phyloP scores from a whole-genome alignment of 768 basidiomycete species.

The Lactarius sanguifluus region DNA sequence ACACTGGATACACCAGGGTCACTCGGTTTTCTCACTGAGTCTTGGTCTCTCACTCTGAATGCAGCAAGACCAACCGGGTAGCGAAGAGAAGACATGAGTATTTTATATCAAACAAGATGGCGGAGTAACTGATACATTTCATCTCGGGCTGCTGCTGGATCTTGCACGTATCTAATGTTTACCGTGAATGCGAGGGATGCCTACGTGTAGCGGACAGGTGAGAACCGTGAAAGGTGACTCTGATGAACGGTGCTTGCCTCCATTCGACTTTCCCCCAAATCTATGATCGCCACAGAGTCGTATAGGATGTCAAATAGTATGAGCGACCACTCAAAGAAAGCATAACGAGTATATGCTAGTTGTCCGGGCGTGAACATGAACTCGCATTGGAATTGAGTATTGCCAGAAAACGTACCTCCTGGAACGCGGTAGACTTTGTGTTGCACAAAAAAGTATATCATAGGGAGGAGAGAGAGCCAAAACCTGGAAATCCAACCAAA shows the following conservation, averaged over 20 bases:
- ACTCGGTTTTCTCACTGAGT: conserved; percentile 13
- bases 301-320: conserved; percentile 72
- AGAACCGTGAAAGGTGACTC: background rate
- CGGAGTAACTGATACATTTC: conserved; percentile 49
- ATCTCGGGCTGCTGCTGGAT: conserved; percentile 30
- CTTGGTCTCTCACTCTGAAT: conserved; percentile 17
- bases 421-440: conserved; percentile 80
- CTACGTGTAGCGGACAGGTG: conserved; percentile 23
- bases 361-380: conserved; percentile 7
- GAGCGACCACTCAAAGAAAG: conserved; percentile 86
- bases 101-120: conserved; percentile 41
- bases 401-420: conserved; percentile 54
- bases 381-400: background rate
- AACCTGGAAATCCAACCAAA: conserved; percentile 50
- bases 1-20: conserved; percentile 1
- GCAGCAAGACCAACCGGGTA: conserved; percentile 1
- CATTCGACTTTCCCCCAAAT: conserved; percentile 54
- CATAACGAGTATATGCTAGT: conserved; percentile 81
- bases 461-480: conserved; percentile 64
- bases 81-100: conserved; percentile 19
- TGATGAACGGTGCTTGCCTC: conserved; percentile 41
- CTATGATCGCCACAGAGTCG: conserved; percentile 64
- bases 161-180: conserved; percentile 26
- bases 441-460: conserved; percentile 82
- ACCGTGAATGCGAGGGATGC: conserved; percentile 35